These are phyloP conservation scores for Ogataea polymorpha DNA, from an alignment of 805 yeast species.

Conservation along the genomic window DNA sequence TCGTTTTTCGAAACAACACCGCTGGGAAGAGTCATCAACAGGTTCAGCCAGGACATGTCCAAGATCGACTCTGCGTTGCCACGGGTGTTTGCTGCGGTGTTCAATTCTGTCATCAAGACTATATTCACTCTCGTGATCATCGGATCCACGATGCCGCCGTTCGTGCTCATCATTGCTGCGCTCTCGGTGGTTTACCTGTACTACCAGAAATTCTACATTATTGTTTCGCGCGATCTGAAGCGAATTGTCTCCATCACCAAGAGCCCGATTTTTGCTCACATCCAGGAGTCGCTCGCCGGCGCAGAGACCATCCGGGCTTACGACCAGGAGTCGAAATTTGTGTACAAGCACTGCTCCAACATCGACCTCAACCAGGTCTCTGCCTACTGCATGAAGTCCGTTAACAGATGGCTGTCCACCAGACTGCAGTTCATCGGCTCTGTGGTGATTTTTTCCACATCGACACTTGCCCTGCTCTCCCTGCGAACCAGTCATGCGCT, in stretches of 20 bases:
- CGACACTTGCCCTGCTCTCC: slow-evolving; percentile 43
- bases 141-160: slow-evolving; percentile 52
- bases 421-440: slow-evolving; percentile 63
- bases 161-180: slow-evolving; percentile 43
- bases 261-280: slow-evolving; percentile 77
- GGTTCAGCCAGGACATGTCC: slow-evolving; percentile 62
- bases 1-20: slow-evolving; percentile 69
- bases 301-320: slow-evolving; percentile 77
- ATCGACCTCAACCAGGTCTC: slow-evolving; percentile 48
- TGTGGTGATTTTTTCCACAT: slow-evolving; percentile 47
- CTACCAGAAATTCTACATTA: slow-evolving; percentile 67
- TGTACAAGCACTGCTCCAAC: slow-evolving; percentile 47
- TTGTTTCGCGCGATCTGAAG: slow-evolving; percentile 74
- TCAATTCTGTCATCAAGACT: slow-evolving; percentile 43
- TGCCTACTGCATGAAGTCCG: slow-evolving; percentile 48
- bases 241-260: slow-evolving; percentile 65
- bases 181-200: slow-evolving; percentile 59
- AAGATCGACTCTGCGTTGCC: slow-evolving; percentile 57
- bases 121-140: slow-evolving; percentile 50
- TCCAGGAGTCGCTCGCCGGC: slow-evolving; percentile 79
- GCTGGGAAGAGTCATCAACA: slow-evolving; percentile 59
- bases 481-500: slow-evolving; percentile 41
- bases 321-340: slow-evolving; percentile 62
- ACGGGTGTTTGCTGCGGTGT: slow-evolving; percentile 47
- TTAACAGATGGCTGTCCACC: slow-evolving; percentile 64